Conservation (phyloP, 257 asterid genomes). For the Nicotiana knightiana region DNA sequence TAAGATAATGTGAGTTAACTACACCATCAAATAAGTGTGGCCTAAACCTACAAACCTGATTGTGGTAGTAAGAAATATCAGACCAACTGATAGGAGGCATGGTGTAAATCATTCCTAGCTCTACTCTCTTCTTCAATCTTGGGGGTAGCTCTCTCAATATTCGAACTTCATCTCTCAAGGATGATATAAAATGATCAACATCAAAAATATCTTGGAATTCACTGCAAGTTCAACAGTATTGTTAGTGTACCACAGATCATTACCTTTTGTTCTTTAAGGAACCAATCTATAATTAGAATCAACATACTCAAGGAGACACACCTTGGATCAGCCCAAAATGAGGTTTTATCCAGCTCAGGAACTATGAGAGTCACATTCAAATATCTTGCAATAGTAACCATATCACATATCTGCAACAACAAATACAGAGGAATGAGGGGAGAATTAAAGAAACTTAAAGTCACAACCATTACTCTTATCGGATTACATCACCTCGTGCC, state of each 20-base stretch:
- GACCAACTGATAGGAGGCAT: slow-evolving; percentile 99
- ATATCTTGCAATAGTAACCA: slow-evolving; percentile 95
- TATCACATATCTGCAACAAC: slow-evolving; percentile 74
- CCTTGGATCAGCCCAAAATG: slow-evolving; percentile 99
- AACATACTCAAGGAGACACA: slow-evolving; percentile 18
- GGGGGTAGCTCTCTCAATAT: slow-evolving; percentile 88
- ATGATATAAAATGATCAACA: slow-evolving; percentile 83
- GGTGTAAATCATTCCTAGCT: slow-evolving; percentile 57
- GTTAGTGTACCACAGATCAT: background rate
- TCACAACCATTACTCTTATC: background rate
- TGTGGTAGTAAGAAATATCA: slow-evolving; percentile 76
- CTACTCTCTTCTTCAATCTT: slow-evolving; percentile 78
- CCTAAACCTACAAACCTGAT: slow-evolving; percentile 45
- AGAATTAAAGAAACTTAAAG: background rate
- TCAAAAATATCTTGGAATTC: slow-evolving; percentile 92
- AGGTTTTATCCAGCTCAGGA: slow-evolving; percentile 96
- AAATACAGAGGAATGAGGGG: background rate
- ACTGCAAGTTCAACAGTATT: slow-evolving; percentile 36
- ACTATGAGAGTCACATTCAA: slow-evolving; percentile 87
- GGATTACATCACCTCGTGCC: background rate
- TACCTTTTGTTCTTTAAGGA: background rate
- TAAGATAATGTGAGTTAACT: background rate
- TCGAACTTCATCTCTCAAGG: slow-evolving; percentile 94
- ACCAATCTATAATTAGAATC: background rate
- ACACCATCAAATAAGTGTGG: background rate